Evolutionary conservation across 2,329 filamentous ascomycete species (phyloP).

Genomic region (Talaromyces pinophilus): DNA sequence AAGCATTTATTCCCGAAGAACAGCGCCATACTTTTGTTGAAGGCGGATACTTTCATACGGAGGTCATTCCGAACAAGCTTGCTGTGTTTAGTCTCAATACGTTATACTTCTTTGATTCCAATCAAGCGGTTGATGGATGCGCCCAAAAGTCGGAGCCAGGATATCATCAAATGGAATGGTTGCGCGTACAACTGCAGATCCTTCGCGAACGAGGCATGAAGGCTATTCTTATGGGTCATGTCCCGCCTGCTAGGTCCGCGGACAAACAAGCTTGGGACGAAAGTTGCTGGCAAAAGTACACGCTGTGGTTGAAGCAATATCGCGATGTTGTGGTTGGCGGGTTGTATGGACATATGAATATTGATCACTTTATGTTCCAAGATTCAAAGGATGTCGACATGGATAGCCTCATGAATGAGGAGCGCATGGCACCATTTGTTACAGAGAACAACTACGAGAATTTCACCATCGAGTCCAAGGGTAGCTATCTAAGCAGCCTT

Average conservation of each 20-base stretch:
- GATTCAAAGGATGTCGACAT: slow-evolving; percentile 77
- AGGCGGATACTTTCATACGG: slow-evolving; percentile 92
- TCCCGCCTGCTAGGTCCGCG: slow-evolving; percentile 82
- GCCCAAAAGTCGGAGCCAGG: slow-evolving; percentile 76
- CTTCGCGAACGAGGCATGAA: slow-evolving; percentile 85
- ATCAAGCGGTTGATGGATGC: slow-evolving; percentile 92
- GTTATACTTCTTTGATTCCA: slow-evolving; percentile 92
- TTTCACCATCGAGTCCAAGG: slow-evolving; percentile 66
- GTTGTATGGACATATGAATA: slow-evolving; percentile 95
- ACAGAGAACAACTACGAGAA: slow-evolving; percentile 42
- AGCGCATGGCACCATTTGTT: slow-evolving; percentile 26
- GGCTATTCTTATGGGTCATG: slow-evolving; percentile 89
- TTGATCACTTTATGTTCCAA: slow-evolving; percentile 93
- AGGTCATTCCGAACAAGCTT: slow-evolving; percentile 82
- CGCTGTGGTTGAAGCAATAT: slow-evolving; percentile 85
- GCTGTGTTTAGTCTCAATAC: slow-evolving; percentile 95
- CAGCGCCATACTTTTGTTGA: slow-evolving; percentile 88
- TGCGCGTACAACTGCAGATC: slow-evolving; percentile 82
- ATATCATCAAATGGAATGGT: slow-evolving; percentile 94
- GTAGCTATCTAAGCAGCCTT: slow-evolving; percentile 77
- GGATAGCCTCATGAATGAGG: slow-evolving; percentile 37
- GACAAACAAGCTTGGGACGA: slow-evolving; percentile 92
- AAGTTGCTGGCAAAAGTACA: slow-evolving; percentile 97
- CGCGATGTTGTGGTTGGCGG: slow-evolving; percentile 81
- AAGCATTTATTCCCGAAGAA: slow-evolving; percentile 82